Evolutionary conservation across 164 flowering plant species (phyloP), one percentile per base, ranked within the genome.

Genomic region (Hamamelis virginiana): DNA sequence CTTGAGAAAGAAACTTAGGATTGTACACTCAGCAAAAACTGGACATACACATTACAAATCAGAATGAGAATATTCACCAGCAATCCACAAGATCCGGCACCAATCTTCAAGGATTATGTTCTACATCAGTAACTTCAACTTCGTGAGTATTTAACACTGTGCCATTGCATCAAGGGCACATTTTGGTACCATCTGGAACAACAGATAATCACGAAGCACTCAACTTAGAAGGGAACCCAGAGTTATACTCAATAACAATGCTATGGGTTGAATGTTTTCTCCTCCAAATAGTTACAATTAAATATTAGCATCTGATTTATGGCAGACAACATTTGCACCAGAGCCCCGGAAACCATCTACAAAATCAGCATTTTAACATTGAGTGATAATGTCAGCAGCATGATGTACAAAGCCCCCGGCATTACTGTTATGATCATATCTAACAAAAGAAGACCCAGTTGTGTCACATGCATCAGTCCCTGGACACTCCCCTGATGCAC

Each of bases 21-120:
- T 26, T 23, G 18, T 9, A 48, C 15, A 12, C 2, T 28, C 48
- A 23, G 44, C 67, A 4, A 56, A n/a, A 53, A 22, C 65, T 60
- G 16, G 55, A 33, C 53, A 62, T 70, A 23, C 53, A 70, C 73
- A 70, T 52, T 19, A 11, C 38, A 38, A 57, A 57, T 33, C 60
- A 21, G 60, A 26, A 19, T 25, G 33, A 25, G 16, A 23, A 58
- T n/a, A 59, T 26, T 60, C 46, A 57, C 11, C 60, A 57, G 6
- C 28, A 23, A 3, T 10, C 8, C 23, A 53, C 22, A 53, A 53
- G 3, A 53, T 9, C 58, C 58, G 8, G 25, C 58, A 33, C 23
- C 58, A 22, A 53, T 9, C 56, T 52, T 3, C 8, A 19, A 9
- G 8, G 22, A 19, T 16, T 3, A 1, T n/a, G 56, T 52, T 52